A percentile compares a stretch with the other conserved stretches of the same genome.
Evolutionary conservation across 2,329 filamentous ascomycete species (phyloP).

Genomic region (Alternaria sp.): DNA sequence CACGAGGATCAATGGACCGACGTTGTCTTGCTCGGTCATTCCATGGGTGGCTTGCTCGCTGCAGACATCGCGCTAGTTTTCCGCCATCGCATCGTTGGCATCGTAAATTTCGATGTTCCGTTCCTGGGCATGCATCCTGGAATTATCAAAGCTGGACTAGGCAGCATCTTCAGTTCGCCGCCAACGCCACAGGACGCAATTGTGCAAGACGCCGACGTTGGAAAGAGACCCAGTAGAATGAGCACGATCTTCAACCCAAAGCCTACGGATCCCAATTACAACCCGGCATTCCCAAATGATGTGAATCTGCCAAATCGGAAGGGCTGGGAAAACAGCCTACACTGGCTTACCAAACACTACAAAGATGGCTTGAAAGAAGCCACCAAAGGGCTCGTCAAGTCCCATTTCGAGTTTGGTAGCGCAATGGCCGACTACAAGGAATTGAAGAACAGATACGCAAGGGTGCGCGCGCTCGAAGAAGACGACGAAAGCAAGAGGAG

Average conservation of each 20-base stretch:
- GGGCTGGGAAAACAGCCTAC: slow-evolving; percentile 69
- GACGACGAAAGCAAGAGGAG: slow-evolving; percentile 58
- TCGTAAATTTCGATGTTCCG: slow-evolving; percentile 82
- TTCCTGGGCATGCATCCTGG: slow-evolving; percentile 89
- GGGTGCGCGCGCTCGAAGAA: slow-evolving; percentile 74
- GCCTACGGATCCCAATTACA: slow-evolving; percentile 67
- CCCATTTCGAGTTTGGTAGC: slow-evolving; percentile 82
- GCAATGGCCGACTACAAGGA: slow-evolving; percentile 78
- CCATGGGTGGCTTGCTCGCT: slow-evolving; percentile 84
- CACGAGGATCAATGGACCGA: slow-evolving; percentile 78
- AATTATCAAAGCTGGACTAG: slow-evolving; percentile 80
- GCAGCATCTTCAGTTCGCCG: slow-evolving; percentile 71
- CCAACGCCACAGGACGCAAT: slow-evolving; percentile 35
- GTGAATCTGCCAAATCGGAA: slow-evolving; percentile 70
- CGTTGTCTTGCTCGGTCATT: slow-evolving; percentile 83
- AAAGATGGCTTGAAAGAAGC: slow-evolving; percentile 72
- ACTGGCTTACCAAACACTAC: slow-evolving; percentile 83
- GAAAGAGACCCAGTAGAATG: slow-evolving; percentile 37
- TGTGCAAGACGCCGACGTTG: slow-evolving; percentile 16
- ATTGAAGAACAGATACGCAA: slow-evolving; percentile 72
- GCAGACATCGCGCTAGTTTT: slow-evolving; percentile 79
- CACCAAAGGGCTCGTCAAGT: slow-evolving; percentile 74
- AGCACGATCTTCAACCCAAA: slow-evolving; percentile 48
- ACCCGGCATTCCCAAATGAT: slow-evolving; percentile 79
- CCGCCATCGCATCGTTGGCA: slow-evolving; percentile 79